Evolutionary conservation across 2,329 filamentous ascomycete species (phyloP).

Genomic region (Cladophialophora carrionii): DNA sequence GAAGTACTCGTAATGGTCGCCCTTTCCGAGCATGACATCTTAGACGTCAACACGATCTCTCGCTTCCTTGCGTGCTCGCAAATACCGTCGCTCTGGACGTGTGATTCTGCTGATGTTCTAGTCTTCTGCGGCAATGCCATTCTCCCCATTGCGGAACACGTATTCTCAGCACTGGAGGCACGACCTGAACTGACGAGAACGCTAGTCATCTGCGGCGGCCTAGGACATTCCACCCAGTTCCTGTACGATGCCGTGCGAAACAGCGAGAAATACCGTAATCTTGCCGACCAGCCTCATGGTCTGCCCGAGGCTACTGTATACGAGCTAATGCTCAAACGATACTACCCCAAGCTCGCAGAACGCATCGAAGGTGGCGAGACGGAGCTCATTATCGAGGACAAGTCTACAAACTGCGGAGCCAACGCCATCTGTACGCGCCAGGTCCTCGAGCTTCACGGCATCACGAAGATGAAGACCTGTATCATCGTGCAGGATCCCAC

Average conservation of each 20-base stretch:
- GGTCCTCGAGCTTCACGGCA: slow-evolving; percentile 42
- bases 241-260: slow-evolving; percentile 48
- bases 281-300: slow-evolving; percentile 42
- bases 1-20: not conserved
- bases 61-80: slow-evolving; percentile 42
- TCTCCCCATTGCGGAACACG: slow-evolving; percentile 43
- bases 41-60: slow-evolving; percentile 42
- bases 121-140: slow-evolving; percentile 49
- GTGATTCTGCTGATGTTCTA: slow-evolving; percentile 44
- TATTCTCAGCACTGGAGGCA: slow-evolving; percentile 44
- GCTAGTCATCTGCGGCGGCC: slow-evolving; percentile 51
- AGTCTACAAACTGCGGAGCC: slow-evolving; percentile 53
- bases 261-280: slow-evolving; percentile 40
- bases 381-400: slow-evolving; percentile 48
- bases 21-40: slow-evolving; percentile 17
- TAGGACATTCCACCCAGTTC: slow-evolving; percentile 51
- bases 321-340: slow-evolving; percentile 42
- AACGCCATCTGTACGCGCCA: slow-evolving; percentile 48
- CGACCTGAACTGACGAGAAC: slow-evolving; percentile 42
- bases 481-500: slow-evolving; percentile 53
- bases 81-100: slow-evolving; percentile 28
- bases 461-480: slow-evolving; percentile 38
- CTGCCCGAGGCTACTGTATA: slow-evolving; percentile 49
- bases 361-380: slow-evolving; percentile 39
- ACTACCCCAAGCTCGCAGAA: slow-evolving; percentile 34